A percentile compares a stretch with the other conserved stretches of the same genome.
Evolutionary conservation across 2,329 filamentous ascomycete species (phyloP).

Genomic region (Magnaporthiopsis rhizophila): DNA sequence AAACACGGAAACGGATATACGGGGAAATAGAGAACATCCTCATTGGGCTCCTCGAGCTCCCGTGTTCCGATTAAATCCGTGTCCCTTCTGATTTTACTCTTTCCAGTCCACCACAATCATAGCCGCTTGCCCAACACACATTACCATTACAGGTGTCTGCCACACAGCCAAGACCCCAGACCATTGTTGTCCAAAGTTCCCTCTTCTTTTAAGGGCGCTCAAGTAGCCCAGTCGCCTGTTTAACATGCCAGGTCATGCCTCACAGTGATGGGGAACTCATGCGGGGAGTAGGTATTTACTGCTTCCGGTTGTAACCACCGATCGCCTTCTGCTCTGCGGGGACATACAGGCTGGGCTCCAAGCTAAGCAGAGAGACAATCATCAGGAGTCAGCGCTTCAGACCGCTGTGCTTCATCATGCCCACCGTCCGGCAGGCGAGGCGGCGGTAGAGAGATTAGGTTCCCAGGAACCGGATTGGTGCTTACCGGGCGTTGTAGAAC

Average conservation of each 20-base stretch:
- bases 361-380: neutral
- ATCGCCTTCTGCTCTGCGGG: neutral
- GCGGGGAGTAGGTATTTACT: neutral
- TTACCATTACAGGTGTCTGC: neutral
- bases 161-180: neutral
- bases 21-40: no score
- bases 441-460: neutral
- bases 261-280: no score
- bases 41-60: no score
- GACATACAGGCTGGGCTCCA: neutral
- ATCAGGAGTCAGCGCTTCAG: neutral
- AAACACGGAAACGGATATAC: no score
- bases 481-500: neutral
- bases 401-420: no score
- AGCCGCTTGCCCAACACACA: neutral
- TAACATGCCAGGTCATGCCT: neutral
- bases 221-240: neutral
- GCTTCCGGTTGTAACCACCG: constrained; percentile 5
- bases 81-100: neutral
- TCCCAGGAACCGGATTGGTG: neutral
- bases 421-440: neutral
- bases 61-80: neutral
- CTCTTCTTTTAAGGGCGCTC: neutral
- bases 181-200: neutral
- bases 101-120: neutral